Conservation (phyloP, 2,329 filamentous ascomycete species). For the Fusarium sp. region DNA sequence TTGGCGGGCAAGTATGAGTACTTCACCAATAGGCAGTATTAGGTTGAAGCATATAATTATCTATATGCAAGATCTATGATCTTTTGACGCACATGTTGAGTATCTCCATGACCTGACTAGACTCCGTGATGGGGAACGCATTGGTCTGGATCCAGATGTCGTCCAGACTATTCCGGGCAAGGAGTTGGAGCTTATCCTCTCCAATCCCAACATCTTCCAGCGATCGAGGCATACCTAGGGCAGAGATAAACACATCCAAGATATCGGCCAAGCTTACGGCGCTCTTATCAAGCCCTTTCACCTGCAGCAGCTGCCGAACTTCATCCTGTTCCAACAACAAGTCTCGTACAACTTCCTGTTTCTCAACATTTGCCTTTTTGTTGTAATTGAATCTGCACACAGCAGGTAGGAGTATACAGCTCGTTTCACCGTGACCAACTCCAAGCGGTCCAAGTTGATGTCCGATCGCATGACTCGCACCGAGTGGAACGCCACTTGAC, state of each 20-base stretch:
- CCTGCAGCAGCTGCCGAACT: background rate
- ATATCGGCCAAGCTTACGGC: slow-evolving; percentile 58
- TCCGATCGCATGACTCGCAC: slow-evolving; percentile 60
- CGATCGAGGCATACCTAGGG: slow-evolving; percentile 62
- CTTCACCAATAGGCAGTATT: slow-evolving; percentile 20
- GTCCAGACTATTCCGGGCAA: slow-evolving; percentile 59
- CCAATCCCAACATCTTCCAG: slow-evolving; percentile 60
- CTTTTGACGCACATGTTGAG: slow-evolving; percentile 47
- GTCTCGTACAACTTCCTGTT: slow-evolving; percentile 28
- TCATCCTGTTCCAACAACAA: slow-evolving; percentile 20
- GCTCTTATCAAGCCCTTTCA: background rate
- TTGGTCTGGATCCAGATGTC: slow-evolving; percentile 61
- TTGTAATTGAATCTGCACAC: slow-evolving; percentile 62
- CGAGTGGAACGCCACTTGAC: slow-evolving; percentile 53
- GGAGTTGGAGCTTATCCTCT: slow-evolving; percentile 53
- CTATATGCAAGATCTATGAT: background rate
- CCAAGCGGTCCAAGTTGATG: slow-evolving; percentile 63
- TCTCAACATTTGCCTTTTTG: slow-evolving; percentile 42
- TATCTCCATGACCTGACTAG: slow-evolving; percentile 60
- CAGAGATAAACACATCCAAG: slow-evolving; percentile 58
- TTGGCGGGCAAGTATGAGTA: slow-evolving; percentile 20
- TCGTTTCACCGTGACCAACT: slow-evolving; percentile 66
- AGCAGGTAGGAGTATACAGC: slow-evolving; percentile 55
- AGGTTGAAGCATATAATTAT: too few relatives aligned
- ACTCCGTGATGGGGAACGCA: slow-evolving; percentile 56